Conservation (phyloP, 352 stramenopile species). For the Lagenidium sp. region DNA sequence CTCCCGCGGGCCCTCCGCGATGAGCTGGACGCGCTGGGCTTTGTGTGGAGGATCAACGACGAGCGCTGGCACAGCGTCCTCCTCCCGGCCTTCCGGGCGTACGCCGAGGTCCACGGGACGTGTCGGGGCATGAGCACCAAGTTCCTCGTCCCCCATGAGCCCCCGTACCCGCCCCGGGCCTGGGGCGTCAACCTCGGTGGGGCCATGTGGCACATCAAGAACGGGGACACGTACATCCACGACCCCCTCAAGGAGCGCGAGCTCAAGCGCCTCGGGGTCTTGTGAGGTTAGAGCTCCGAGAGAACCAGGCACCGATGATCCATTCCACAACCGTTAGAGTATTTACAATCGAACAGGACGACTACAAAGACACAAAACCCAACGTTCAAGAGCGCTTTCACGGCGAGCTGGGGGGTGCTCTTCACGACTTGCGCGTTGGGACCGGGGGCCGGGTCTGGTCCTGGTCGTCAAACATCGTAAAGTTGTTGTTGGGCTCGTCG, state of each 20-base stretch:
- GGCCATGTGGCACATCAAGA: conserved; percentile 78
- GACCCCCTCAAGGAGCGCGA: conserved; percentile 55
- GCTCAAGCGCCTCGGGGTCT: conserved; percentile 42
- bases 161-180: conserved; percentile 38
- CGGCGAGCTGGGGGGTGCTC: too few species aligned
- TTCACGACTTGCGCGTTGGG: too few species aligned
- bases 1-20: conserved; percentile 27
- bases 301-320: too few species aligned
- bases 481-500: conserved; percentile 4
- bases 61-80: conserved; percentile 54
- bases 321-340: not conserved
- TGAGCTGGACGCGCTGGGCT: conserved; percentile 51
- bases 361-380: too few species aligned
- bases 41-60: conserved; percentile 71
- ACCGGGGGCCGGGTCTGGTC: too few species aligned
- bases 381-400: too few species aligned
- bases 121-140: conserved; percentile 68
- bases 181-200: conserved; percentile 74
- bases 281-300: too few species aligned
- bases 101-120: conserved; percentile 40
- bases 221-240: conserved; percentile 68
- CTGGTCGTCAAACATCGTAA: not conserved
- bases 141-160: conserved; percentile 51
- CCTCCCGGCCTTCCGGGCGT: conserved; percentile 54
- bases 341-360: not conserved